A percentile compares a stretch with the other conserved stretches of the same genome.
Evolutionary conservation across 805 yeast species (phyloP).

Genomic region (Hanseniaspora singularis): DNA sequence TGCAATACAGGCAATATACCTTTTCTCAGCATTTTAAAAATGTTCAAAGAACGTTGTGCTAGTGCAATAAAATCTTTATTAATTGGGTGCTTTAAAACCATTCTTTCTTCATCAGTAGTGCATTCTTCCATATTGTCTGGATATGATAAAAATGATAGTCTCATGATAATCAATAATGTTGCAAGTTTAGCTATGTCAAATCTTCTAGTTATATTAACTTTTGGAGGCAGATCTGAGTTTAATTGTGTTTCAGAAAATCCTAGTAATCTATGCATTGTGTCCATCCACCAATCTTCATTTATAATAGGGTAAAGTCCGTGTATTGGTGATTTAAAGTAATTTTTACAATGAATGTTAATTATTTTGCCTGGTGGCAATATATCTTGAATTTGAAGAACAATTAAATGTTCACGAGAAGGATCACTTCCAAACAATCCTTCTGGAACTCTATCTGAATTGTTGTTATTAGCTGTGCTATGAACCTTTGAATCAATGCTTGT

Average conservation of each 20-base stretch:
- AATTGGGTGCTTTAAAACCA: constrained; percentile 37
- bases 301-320: constrained; percentile 40
- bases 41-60: constrained; percentile 45
- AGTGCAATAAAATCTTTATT: constrained; percentile 35
- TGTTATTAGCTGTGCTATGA: constrained; percentile 7
- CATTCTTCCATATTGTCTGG: constrained; percentile 26
- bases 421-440: constrained; percentile 16
- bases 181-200: constrained; percentile 41
- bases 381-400: constrained; percentile 25
- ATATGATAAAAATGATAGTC: constrained; percentile 35
- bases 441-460: constrained; percentile 14
- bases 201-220: constrained; percentile 32
- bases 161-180: constrained; percentile 33
- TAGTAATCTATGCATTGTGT: constrained; percentile 22
- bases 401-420: constrained; percentile 9
- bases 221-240: constrained; percentile 28
- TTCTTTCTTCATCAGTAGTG: constrained; percentile 27
- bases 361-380: constrained; percentile 35
- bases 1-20: constrained; percentile 43
- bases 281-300: constrained; percentile 31
- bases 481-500: constrained; percentile 17
- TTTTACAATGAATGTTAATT: constrained; percentile 35
- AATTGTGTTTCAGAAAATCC: constrained; percentile 18
- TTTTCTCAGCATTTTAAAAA: constrained; percentile 39
- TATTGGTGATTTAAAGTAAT: constrained; percentile 33